A percentile compares a stretch with the other conserved stretches of the same genome.
Conservation (phyloP, 192 early-diverging fungal genomes). For the Gamsiella multidivaricata region DNA sequence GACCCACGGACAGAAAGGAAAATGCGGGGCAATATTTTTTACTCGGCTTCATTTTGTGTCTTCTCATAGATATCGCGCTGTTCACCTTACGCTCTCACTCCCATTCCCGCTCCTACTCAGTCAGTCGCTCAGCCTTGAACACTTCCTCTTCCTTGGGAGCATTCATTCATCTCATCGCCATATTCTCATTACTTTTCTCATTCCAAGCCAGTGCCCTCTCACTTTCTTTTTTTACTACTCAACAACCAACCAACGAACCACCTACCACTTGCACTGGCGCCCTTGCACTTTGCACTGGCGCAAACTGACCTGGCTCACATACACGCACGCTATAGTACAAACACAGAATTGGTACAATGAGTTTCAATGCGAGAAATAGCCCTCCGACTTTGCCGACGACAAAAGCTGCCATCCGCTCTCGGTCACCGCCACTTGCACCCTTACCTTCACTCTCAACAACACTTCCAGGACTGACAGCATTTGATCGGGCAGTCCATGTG, state of each 20-base stretch:
- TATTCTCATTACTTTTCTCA: background rate
- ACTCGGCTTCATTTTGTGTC: too few species aligned
- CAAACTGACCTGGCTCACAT: too few species aligned
- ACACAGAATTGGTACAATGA: conserved; percentile 1
- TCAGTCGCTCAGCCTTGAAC: background rate
- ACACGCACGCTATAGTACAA: background rate
- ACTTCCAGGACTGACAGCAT: conserved; percentile 33
- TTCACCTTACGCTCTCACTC: conserved; percentile 2
- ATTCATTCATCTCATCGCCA: background rate
- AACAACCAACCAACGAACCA: background rate
- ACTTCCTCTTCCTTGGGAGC: background rate
- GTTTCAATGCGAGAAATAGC: conserved; percentile 5
- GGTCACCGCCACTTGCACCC: conserved; percentile 33
- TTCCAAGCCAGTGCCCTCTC: background rate
- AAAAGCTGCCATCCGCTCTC: conserved; percentile 30
- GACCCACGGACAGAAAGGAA: too few species aligned
- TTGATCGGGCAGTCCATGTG: conserved; percentile 44
- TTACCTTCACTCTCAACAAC: conserved; percentile 25
- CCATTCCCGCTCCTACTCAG: background rate
- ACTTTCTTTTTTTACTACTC: background rate
- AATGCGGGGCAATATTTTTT: too few species aligned
- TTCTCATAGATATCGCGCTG: background rate
- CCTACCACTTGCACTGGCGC: too few species aligned
- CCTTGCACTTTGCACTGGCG: too few species aligned
- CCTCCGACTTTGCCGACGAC: conserved; percentile 20